Base-by-base conservation (phyloP, 2,329 filamentous ascomycete species). In the Xylariaceae sp. region DNA sequence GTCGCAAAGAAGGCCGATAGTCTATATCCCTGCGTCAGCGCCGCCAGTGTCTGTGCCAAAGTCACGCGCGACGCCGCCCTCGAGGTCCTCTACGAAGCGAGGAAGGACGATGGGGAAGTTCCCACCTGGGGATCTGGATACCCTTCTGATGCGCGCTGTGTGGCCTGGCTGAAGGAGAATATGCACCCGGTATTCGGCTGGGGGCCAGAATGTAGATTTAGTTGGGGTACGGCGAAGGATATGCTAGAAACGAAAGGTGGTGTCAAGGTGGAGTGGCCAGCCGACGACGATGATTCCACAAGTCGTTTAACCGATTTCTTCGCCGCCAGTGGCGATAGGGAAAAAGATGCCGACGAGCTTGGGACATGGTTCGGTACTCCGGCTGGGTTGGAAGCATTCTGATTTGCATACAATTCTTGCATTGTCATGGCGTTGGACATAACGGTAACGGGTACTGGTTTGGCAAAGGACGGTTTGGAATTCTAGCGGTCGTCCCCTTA, bases 121-220 rank as follows among this genome's bases (percentile, higher is more conserved):
- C 76, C 79, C 74, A 77, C 69, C 4, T 97, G 95, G 92, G 95
- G 95, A 0, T 96, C 91, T 1, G 95, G 95, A 0, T 99, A 99
- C 72, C 95, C 95, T 0, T 92, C 90, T 1, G 95, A 99, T 75
- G 87, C 82, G 17, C 84, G 90, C 61, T 96, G 92, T 67, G 85
- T 89, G 2, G 74, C 77, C 19, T 99, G 95, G 94, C 73, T 99
- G 71, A 90, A 87, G 75, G 78, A 78, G 34, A 95, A 94, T 64
- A 94, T 97, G 87, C 88, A 99, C 70, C 91, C 91, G 2, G 77
- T 98, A 1, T 99, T 98, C 77, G 95, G 95, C 12, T 99, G 95
- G 94, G 93, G 94, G 0, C 84, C 84, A 21, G 93, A 98, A 75
- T 96, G 92, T 72, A 83, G 95, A 4, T 98, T 97, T 70, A 96